phyloP scores from a whole-genome alignment of 2,329 filamentous ascomycete genomes.

The Penicillium sp. region DNA sequence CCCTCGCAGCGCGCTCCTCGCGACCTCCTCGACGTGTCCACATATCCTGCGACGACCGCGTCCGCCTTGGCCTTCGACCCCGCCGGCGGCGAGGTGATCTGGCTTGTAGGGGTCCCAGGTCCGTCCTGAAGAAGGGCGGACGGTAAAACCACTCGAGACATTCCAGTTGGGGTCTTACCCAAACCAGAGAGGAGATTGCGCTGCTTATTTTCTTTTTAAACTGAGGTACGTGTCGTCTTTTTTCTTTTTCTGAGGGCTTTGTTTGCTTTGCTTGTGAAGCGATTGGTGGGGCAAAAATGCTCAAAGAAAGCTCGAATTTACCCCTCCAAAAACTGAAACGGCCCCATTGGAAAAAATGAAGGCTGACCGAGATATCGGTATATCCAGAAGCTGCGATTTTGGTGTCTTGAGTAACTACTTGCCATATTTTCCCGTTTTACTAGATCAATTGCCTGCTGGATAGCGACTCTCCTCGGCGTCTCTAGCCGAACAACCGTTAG shows the following conservation, averaged over 20 bases:
- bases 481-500: not conserved
- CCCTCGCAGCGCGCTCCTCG: constrained; percentile 15
- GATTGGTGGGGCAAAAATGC: constrained; percentile 18
- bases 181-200: constrained; percentile 11
- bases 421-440: constrained; percentile 8
- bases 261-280: constrained; percentile 6
- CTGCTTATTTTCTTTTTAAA: constrained; percentile 8
- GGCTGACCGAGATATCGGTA: constrained; percentile 12
- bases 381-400: constrained; percentile 11
- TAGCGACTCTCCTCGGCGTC: constrained; percentile 3
- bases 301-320: constrained; percentile 13
- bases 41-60: constrained; percentile 12
- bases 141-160: constrained; percentile 43
- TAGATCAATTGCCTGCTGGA: constrained; percentile 8
- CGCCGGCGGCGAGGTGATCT: constrained; percentile 38
- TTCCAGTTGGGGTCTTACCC: constrained; percentile 14
- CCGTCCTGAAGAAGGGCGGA: constrained; percentile 55
- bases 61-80: constrained; percentile 23
- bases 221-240: constrained; percentile 16
- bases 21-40: constrained; percentile 12
- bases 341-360: not conserved
- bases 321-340: constrained; percentile 14
- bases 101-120: constrained; percentile 48
- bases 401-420: constrained; percentile 17
- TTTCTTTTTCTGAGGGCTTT: not conserved